Evolutionary conservation across 2,329 filamentous ascomycete species (phyloP), one percentile per base, ranked within the genome.

Genomic region (Chaetomium globosum): DNA sequence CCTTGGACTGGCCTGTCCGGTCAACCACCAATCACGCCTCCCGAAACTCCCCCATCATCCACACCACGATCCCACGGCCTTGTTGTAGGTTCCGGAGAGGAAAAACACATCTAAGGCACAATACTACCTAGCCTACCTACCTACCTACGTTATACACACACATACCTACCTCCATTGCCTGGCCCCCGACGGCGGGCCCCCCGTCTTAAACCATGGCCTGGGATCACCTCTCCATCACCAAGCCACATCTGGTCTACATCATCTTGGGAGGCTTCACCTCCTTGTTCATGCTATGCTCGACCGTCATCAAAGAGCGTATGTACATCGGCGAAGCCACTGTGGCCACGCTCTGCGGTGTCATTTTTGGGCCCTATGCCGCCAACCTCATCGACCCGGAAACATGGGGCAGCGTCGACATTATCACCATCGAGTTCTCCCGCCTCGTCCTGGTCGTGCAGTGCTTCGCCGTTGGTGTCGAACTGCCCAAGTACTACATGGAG

Each of bases 321-420:
- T 99, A 99, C 81, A 99, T 99, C 77, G 95, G 95, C 75, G 95
- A 99, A 84, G 95, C 95, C 59, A 98, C 95, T 1, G 92, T 99
- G 53, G 92, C 93, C 59, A 96, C 92, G 2, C 79, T 96, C 57
- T 92, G 90, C 74, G 92, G 92, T 69, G 89, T 96, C 76, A 93
- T 95, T 72, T 96, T 96, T 73, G 92, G 93, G 0, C 93, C 93
- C 19, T 88, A 93, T 80, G 92, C 88, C 48, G 91, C 91, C 65
- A 87, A 92, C 72, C 82, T 96, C 48, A 93, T 96, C 75, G 82
- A 94, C 74, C 92, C 89, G 61, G 74, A 79, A 65, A 82, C 82
- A 65, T 96, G 93, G 93, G 91, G 92, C 65, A 93, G 89, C 72
- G 86, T 88, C 69, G 93, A 96, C 78, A 89, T 93, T 69, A 87